Conservation (phyloP, 495 filamentous ascomycete genomes). For the Acidiella bohemica region DNA sequence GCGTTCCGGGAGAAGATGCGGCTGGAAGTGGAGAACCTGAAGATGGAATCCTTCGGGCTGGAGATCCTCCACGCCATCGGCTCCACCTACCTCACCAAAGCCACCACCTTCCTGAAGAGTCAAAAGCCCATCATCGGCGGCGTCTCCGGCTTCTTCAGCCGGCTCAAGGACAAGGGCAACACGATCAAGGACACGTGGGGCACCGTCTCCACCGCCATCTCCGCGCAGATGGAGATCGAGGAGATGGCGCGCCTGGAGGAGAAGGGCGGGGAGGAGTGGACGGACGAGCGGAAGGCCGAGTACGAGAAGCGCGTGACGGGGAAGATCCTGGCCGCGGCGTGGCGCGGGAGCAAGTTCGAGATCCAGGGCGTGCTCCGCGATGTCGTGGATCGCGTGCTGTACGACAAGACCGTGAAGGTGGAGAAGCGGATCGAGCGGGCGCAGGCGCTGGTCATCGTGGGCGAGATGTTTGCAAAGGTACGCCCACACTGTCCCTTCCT, state of each 20-base stretch:
- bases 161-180: slow-evolving; percentile 92
- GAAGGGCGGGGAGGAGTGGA: slow-evolving; percentile 94
- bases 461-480: slow-evolving; percentile 81
- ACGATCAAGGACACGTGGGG: slow-evolving; percentile 97
- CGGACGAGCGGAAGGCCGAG: slow-evolving; percentile 93
- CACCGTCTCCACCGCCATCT: slow-evolving; percentile 93
- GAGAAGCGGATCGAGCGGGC: slow-evolving; percentile 83
- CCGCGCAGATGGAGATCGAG: slow-evolving; percentile 96
- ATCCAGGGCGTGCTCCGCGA: slow-evolving; percentile 92
- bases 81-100: slow-evolving; percentile 74
- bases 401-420: slow-evolving; percentile 70
- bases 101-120: slow-evolving; percentile 72
- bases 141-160: slow-evolving; percentile 83
- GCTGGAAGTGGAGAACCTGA: slow-evolving; percentile 94
- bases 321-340: slow-evolving; percentile 96
- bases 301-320: slow-evolving; percentile 90
- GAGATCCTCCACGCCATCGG: slow-evolving; percentile 97
- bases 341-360: slow-evolving; percentile 94
- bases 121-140: slow-evolving; percentile 78
- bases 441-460: slow-evolving; percentile 72
- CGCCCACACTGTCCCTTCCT: too few relatives aligned
- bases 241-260: slow-evolving; percentile 97
- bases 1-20: slow-evolving; percentile 88
- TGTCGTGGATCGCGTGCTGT: slow-evolving; percentile 50
- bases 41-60: slow-evolving; percentile 97